phyloP scores from a whole-genome alignment of 352 stramenopile species.

The Phytophthora parvispora region DNA sequence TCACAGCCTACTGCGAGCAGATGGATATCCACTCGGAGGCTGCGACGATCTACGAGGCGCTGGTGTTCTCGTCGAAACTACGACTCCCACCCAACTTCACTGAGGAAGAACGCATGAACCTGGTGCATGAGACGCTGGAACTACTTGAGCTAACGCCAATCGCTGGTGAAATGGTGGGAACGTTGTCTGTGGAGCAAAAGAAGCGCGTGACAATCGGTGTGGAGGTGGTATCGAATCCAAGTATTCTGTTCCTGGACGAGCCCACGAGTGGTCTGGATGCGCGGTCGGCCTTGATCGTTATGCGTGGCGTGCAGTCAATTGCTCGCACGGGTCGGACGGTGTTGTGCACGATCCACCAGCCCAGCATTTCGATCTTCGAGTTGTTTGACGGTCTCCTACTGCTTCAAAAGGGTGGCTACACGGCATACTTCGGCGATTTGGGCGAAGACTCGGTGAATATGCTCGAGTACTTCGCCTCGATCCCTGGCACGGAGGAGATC shows the following conservation, averaged over 20 bases:
- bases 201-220: conserved; percentile 95
- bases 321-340: conserved; percentile 88
- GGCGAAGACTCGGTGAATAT: conserved; percentile 78
- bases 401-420: conserved; percentile 71
- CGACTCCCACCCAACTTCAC: conserved; percentile 71
- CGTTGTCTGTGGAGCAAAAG: conserved; percentile 91
- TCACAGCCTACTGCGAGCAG: conserved; percentile 75
- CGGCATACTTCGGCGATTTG: conserved; percentile 91
- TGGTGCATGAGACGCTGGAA: conserved; percentile 67
- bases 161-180: conserved; percentile 52
- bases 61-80: conserved; percentile 93
- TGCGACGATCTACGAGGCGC: conserved; percentile 89
- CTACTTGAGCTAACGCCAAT: conserved; percentile 64
- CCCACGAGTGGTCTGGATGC: conserved; percentile 92
- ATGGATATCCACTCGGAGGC: conserved; percentile 91
- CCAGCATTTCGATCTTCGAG: conserved; percentile 93
- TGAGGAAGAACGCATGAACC: conserved; percentile 50
- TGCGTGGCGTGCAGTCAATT: conserved; percentile 87
- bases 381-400: conserved; percentile 94
- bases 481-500: conserved; percentile 76
- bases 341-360: conserved; percentile 73
- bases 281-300: conserved; percentile 88
- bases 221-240: conserved; percentile 94
- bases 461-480: conserved; percentile 87
- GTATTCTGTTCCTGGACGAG: conserved; percentile 96